Conservation (phyloP, 2,329 filamentous ascomycete genomes). For the Aureobasidium lini region DNA sequence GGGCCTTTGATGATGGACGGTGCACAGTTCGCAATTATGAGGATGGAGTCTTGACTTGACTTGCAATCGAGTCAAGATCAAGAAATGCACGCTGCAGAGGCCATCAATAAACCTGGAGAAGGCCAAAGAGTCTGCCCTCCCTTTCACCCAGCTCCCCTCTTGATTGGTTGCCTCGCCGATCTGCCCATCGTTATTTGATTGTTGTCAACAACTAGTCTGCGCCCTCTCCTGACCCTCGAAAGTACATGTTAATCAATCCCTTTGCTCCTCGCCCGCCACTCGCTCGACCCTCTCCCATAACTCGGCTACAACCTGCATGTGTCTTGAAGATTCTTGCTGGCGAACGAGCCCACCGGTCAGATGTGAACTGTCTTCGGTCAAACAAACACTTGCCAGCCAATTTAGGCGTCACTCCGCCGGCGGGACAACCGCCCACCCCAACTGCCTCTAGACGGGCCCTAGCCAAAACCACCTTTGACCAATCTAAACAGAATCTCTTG, state of each 20-base stretch:
- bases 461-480: not conserved
- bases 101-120: conserved; percentile 7
- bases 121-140: not conserved
- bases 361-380: not conserved
- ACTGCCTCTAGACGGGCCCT: conserved; percentile 7
- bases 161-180: not conserved
- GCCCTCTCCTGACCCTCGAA: not conserved
- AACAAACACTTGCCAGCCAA: not conserved
- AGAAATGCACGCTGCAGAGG: not conserved
- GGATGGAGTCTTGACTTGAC: not conserved
- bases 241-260: conserved; percentile 3
- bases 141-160: not conserved
- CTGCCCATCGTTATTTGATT: conserved; percentile 6
- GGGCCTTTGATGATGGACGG: not conserved
- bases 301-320: not conserved
- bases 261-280: not conserved
- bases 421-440: conserved; percentile 4
- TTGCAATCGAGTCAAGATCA: conserved; percentile 9
- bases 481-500: not conserved
- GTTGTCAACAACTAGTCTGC: conserved; percentile 5
- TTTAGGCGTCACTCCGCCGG: conserved; percentile 8
- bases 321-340: not conserved
- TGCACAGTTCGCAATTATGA: conserved; percentile 1
- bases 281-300: not conserved
- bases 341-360: not conserved